Base-by-base conservation (phyloP, 1,284 basidiomycete genomes). In the Blastosporella zonata region DNA sequence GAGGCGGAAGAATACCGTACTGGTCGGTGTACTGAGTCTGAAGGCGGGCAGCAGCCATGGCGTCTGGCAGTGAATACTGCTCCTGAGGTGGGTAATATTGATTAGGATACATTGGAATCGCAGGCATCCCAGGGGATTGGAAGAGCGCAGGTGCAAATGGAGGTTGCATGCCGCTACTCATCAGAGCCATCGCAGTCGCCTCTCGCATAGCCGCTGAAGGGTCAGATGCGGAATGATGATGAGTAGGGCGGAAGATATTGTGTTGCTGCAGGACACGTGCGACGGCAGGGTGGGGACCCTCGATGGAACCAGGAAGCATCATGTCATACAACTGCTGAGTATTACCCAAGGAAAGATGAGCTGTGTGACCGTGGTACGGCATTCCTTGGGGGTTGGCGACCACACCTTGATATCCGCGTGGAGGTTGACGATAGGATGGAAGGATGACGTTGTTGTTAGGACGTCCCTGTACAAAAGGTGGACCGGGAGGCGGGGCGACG, bases 161-260 rank as follows among this genome's bases (percentile, higher is more conserved):
- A 9, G 73, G 69, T 52, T 70, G 77, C 62, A 81, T 74, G 61
- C 67, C 75, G 48, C 65, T 74, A 55, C 72, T 78, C 55, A 88
- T 66, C 51, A 90, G 61, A 23, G 81, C 79, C 41, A 87, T 62
- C 13, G 82, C 67, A 35, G 83, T 76, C 28, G 79, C 82, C 58
- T 90, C 87, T 36, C 87, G 80, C 46, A 77, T 65, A 12, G 80
- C 75, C 29, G 79, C 75, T 33, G 85, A 84, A 5, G 87, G 87
- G 61, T 90, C 87, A 2, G 87, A 88, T 2, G 86, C 77, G 38
- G 87, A 89, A 63, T 90, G 87, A 52, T 89, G 86, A 61, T 89
- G 87, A 28, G 76, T 78, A 31, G 73, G 73, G 34, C 83, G 82
- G 68, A 84, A 89, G 42, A 75, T 72, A 56, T 79, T 80, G 61